Evolutionary conservation across 805 yeast genomes (phyloP).

Genomic region (baker's yeast (Saccharomyces cerevisiae)): DNA sequence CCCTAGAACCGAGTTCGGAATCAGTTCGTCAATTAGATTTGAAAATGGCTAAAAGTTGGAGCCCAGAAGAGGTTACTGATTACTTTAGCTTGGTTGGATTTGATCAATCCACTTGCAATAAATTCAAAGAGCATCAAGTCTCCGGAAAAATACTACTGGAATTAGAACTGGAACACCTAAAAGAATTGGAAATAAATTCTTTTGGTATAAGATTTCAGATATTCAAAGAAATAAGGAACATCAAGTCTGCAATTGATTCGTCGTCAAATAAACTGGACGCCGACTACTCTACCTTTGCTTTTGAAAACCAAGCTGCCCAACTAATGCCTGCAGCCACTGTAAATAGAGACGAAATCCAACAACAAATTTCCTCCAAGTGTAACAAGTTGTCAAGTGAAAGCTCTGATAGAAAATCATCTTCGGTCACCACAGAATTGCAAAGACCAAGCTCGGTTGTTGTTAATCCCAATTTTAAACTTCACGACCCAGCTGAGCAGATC

Average conservation of each 20-base stretch:
- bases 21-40: constrained; percentile 34
- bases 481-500: not conserved
- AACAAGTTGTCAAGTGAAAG: not conserved
- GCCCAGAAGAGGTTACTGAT: constrained; percentile 73
- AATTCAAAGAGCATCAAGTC: constrained; percentile 79
- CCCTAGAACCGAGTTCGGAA: not conserved
- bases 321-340: constrained; percentile 34
- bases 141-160: constrained; percentile 80
- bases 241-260: constrained; percentile 26
- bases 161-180: constrained; percentile 74
- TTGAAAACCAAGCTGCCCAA: constrained; percentile 8
- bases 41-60: constrained; percentile 53
- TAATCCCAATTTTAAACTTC: not conserved
- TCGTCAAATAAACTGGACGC: not conserved
- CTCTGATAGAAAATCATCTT: not conserved
- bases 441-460: constrained; percentile 5
- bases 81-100: constrained; percentile 68
- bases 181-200: constrained; percentile 83
- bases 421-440: not conserved
- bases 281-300: not conserved
- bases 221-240: constrained; percentile 74
- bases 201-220: constrained; percentile 94
- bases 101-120: constrained; percentile 58
- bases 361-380: not conserved
- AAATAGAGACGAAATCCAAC: not conserved